Conservation (phyloP, 495 filamentous ascomycete genomes). For the Massariosphaeria phaeospora region DNA sequence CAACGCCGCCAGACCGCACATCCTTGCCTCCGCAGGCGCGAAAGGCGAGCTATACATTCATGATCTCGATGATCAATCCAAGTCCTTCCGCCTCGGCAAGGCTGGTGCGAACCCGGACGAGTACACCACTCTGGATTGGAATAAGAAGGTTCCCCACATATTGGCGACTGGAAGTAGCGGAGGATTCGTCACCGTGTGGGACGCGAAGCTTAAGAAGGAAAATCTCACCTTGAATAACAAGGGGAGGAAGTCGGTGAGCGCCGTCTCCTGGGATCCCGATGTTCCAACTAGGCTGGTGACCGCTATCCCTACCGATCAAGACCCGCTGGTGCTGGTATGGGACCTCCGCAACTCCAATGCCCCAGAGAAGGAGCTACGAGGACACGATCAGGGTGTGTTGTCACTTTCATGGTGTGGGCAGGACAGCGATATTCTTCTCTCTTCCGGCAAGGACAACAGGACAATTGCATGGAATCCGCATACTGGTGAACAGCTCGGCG, state of each 20-base stretch:
- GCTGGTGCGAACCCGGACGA: constrained; percentile 85
- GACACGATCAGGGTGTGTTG: constrained; percentile 87
- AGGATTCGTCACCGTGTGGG: constrained; percentile 97
- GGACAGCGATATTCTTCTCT: constrained; percentile 84
- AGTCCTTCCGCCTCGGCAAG: constrained; percentile 82
- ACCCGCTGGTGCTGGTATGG: constrained; percentile 86
- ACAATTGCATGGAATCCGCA: constrained; percentile 96
- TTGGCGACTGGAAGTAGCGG: constrained; percentile 89
- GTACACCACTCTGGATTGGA: constrained; percentile 94
- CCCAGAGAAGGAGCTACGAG: constrained; percentile 80
- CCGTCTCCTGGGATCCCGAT: constrained; percentile 94
- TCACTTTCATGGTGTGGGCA: constrained; percentile 95
- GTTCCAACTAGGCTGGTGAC: constrained; percentile 90
- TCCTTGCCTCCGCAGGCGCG: constrained; percentile 85
- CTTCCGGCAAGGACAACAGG: constrained; percentile 93
- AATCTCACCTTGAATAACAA: constrained; percentile 90
- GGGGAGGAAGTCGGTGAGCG: constrained; percentile 86
- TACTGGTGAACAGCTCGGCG: constrained; percentile 76
- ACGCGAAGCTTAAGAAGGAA: constrained; percentile 94
- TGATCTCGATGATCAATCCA: constrained; percentile 77
- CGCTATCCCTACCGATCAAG: constrained; percentile 83
- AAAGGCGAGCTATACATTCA: constrained; percentile 97
- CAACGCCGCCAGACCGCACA: constrained; percentile 87
- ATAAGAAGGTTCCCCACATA: constrained; percentile 95
- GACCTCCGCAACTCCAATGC: constrained; percentile 94